A percentile compares a stretch with the other conserved stretches of the same genome.
Evolutionary conservation across 2,329 filamentous ascomycete genomes (phyloP).

Genomic region (Colletotrichum caudatum): DNA sequence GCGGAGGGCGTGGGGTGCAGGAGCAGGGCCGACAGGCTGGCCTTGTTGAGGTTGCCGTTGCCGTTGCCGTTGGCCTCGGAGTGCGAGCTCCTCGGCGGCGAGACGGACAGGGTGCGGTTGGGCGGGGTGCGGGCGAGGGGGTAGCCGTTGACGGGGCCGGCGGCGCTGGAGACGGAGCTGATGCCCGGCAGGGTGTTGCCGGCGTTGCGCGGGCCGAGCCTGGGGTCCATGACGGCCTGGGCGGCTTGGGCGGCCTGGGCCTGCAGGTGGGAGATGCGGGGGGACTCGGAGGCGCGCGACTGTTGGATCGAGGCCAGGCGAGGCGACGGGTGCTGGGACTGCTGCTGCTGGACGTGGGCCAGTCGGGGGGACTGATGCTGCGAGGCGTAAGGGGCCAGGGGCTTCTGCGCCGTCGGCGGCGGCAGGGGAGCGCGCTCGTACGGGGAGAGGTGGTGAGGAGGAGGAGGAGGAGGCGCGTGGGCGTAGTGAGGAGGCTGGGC

Average conservation of each 20-base stretch:
- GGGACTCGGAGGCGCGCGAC: constrained; percentile 51
- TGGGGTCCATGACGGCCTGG: constrained; percentile 52
- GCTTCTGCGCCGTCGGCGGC: constrained; percentile 50
- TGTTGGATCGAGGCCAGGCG: constrained; percentile 41
- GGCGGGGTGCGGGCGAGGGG: constrained; percentile 55
- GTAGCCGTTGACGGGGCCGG: constrained; percentile 49
- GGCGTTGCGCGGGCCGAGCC: constrained; percentile 53
- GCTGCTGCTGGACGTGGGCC: constrained; percentile 40
- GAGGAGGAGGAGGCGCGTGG: constrained; percentile 34
- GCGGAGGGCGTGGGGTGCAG: constrained; percentile 63
- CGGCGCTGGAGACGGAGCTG: constrained; percentile 43
- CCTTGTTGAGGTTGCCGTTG: constrained; percentile 50
- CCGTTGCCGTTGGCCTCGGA: constrained; percentile 46
- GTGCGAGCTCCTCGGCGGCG: constrained; percentile 59
- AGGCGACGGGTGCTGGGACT: constrained; percentile 45
- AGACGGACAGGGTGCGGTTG: constrained; percentile 60
- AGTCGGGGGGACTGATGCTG: constrained; percentile 50
- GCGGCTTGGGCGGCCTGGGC: constrained; percentile 55
- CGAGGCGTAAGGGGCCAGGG: constrained; percentile 49
- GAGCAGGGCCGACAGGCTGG: constrained; percentile 62
- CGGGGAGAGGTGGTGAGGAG: constrained; percentile 42
- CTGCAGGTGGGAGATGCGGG: constrained; percentile 60
- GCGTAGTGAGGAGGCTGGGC: constrained; percentile 49
- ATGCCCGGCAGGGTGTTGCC: constrained; percentile 57
- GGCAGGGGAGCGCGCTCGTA: constrained; percentile 55